A percentile compares a stretch with the other conserved stretches of the same genome.
These are phyloP conservation scores for Beta lomatogona DNA, from an alignment of 179 eudicot species.

Conservation along the genomic window DNA sequence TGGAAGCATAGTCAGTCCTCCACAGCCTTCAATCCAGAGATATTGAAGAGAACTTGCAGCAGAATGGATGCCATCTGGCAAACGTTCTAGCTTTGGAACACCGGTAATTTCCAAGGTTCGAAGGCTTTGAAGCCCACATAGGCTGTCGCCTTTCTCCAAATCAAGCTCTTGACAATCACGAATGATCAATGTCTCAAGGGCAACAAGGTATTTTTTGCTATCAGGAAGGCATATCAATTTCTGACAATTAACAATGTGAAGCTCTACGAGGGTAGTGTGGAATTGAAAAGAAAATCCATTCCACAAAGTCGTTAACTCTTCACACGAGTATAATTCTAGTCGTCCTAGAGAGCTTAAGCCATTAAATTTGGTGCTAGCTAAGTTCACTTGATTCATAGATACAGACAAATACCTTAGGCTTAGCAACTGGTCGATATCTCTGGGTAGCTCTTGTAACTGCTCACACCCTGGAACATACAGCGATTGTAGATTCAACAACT, in stretches of 20 bases:
- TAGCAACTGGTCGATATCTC: conserved; percentile 20
- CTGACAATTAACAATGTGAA: conserved; percentile 41
- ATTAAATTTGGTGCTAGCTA: neutral
- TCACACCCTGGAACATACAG: conserved; percentile 39
- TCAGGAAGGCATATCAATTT: conserved; percentile 20
- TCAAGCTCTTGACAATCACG: conserved; percentile 20
- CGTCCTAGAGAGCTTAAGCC: conserved; percentile 26
- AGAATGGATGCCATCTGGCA: conserved; percentile 18
- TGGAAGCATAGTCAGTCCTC: conserved; percentile 15
- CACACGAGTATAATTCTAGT: conserved; percentile 22
- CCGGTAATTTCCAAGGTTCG: conserved; percentile 3
- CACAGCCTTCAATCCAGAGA: conserved; percentile 16
- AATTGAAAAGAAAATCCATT: conserved; percentile 11
- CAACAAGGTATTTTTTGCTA: conserved; percentile 7
- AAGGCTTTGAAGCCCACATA: conserved; percentile 20
- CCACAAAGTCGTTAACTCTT: conserved; percentile 28
- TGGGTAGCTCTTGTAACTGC: conserved; percentile 39
- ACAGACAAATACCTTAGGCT: conserved; percentile 40
- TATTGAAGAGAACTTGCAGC: conserved; percentile 17
- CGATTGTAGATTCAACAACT: conserved; percentile 45
- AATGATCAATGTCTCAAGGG: conserved; percentile 21
- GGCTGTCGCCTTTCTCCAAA: conserved; percentile 8
- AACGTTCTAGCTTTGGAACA: conserved; percentile 7
- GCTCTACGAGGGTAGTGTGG: conserved; percentile 30
- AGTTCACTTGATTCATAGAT: conserved; percentile 30